A percentile compares a stretch with the other conserved stretches of the same genome.
Evolutionary conservation across 257 asterid genomes (phyloP).

Genomic region (Solanum habrochaites): DNA sequence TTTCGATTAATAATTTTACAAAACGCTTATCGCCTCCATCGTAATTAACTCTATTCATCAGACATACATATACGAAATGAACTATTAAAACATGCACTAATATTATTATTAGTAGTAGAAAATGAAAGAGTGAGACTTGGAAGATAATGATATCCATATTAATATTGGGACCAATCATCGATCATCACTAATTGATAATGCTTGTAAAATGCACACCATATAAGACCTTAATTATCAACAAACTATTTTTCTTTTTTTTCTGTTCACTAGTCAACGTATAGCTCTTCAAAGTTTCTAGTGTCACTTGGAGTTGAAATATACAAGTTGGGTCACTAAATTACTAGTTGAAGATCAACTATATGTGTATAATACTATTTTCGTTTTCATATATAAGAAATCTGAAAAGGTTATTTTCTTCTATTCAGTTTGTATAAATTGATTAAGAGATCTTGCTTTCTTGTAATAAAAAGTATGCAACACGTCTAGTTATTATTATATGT

Average conservation of each 20-base stretch:
- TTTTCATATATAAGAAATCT: neutral
- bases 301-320: neutral
- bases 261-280: neutral
- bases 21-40: too few species aligned
- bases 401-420: neutral
- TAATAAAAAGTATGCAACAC: accelerated
- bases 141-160: neutral
- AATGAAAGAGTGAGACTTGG: too few species aligned
- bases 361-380: neutral
- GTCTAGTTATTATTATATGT: neutral
- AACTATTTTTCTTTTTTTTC: neutral
- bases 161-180: neutral
- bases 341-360: neutral
- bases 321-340: neutral
- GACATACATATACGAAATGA: too few species aligned
- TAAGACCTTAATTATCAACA: neutral
- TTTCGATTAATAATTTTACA: too few species aligned
- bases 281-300: neutral
- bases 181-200: neutral
- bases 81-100: too few species aligned
- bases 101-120: too few species aligned
- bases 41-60: too few species aligned
- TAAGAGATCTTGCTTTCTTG: accelerated
- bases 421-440: neutral
- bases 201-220: neutral